Conservation (phyloP, 2,329 filamentous ascomycete genomes). For the Parastagonospora nodorum region DNA sequence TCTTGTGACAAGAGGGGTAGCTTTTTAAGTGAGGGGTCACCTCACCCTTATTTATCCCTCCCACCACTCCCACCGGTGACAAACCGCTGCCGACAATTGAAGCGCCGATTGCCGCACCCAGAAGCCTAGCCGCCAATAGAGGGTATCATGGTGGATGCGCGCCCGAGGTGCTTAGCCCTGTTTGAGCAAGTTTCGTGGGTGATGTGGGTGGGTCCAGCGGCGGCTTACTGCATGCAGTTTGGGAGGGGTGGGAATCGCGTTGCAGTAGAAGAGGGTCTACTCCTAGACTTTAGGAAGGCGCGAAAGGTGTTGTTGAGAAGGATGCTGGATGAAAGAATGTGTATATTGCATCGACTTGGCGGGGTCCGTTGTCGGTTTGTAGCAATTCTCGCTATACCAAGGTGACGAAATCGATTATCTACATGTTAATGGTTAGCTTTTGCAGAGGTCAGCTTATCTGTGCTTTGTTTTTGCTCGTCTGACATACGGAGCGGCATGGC, state of each 20-base stretch:
- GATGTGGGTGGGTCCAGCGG: background rate
- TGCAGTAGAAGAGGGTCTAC: too few relatives aligned
- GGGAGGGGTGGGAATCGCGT: background rate
- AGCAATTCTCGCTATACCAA: too few relatives aligned
- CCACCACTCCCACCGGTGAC: background rate
- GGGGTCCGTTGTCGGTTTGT: too few relatives aligned
- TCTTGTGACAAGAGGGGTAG: background rate
- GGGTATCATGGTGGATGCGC: background rate
- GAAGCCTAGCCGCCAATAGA: background rate
- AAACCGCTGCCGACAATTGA: background rate
- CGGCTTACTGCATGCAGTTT: background rate
- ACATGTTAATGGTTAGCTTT: too few relatives aligned
- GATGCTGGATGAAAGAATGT: too few relatives aligned
- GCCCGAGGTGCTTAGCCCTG: conserved; percentile 11
- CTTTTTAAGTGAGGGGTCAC: background rate
- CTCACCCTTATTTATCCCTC: background rate
- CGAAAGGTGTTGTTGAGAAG: too few relatives aligned
- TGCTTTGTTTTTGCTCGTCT: too few relatives aligned
- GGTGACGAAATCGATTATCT: too few relatives aligned
- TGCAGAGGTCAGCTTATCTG: too few relatives aligned
- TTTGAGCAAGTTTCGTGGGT: conserved; percentile 25
- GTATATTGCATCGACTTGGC: too few relatives aligned
- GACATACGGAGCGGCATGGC: too few relatives aligned
- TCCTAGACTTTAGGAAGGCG: too few relatives aligned
- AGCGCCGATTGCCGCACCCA: background rate